Conservation (phyloP, 2,329 filamentous ascomycete species). For the Ceratocystis alfenasii region DNA sequence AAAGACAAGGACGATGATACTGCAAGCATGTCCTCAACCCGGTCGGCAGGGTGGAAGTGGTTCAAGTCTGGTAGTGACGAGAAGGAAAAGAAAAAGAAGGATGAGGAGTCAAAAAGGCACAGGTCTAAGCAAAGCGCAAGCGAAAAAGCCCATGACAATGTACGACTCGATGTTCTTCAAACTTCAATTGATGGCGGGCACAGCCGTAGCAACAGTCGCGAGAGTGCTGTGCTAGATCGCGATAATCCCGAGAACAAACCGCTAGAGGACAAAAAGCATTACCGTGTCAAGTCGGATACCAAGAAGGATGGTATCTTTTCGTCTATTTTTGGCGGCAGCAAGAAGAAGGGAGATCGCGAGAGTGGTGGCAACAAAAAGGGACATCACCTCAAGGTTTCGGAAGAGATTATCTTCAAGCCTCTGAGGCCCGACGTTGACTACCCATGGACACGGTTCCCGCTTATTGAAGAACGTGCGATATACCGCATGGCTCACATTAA, state of each 20-base stretch:
- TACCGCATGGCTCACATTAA: slow-evolving; percentile 99
- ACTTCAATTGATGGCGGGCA: slow-evolving; percentile 62
- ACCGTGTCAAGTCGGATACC: slow-evolving; percentile 61
- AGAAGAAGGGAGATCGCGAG: slow-evolving; percentile 75
- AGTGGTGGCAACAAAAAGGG: slow-evolving; percentile 52
- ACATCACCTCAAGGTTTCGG: slow-evolving; percentile 62
- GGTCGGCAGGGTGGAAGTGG: slow-evolving; percentile 72
- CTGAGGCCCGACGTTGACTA: slow-evolving; percentile 85
- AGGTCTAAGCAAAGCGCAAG: slow-evolving; percentile 51
- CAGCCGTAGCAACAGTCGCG: slow-evolving; percentile 50
- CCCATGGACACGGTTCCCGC: slow-evolving; percentile 88
- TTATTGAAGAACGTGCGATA: slow-evolving; percentile 89
- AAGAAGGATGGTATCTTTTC: slow-evolving; percentile 94
- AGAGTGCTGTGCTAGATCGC: slow-evolving; percentile 74
- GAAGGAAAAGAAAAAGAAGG: slow-evolving; percentile 56
- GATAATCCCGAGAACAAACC: slow-evolving; percentile 59
- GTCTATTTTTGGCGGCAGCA: slow-evolving; percentile 79
- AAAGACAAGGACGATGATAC: slow-evolving; percentile 55
- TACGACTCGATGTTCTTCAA: slow-evolving; percentile 74
- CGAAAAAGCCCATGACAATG: slow-evolving; percentile 52
- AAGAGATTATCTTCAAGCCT: slow-evolving; percentile 59
- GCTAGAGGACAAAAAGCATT: slow-evolving; percentile 76
- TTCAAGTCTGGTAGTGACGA: slow-evolving; percentile 62
- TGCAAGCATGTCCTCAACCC: slow-evolving; percentile 49
- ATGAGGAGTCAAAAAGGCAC: slow-evolving; percentile 52